phyloP scores from a whole-genome alignment of 495 filamentous ascomycete genomes.

The Penicillium longicatenatum region DNA sequence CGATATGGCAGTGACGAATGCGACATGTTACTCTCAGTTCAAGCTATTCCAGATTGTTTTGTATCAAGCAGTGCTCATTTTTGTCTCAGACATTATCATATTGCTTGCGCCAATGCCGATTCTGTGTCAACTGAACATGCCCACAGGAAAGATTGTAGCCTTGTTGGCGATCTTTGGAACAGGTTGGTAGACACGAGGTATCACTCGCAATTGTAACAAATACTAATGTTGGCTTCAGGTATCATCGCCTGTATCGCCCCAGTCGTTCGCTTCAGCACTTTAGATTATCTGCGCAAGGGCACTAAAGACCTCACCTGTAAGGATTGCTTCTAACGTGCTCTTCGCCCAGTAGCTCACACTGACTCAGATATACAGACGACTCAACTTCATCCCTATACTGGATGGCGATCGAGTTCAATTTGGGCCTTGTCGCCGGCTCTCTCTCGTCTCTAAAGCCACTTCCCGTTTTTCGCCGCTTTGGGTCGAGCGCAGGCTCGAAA shows the following conservation, averaged over 20 bases:
- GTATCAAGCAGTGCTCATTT: slow-evolving; percentile 11
- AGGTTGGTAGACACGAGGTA: background rate
- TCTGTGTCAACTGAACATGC: slow-evolving; percentile 3
- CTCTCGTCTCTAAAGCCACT: slow-evolving; percentile 9
- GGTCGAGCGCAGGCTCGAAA: background rate
- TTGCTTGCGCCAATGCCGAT: slow-evolving; percentile 6
- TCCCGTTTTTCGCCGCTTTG: slow-evolving; percentile 10
- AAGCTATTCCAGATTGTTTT: slow-evolving; percentile 7
- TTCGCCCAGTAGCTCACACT: background rate
- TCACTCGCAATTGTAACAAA: background rate
- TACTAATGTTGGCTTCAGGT: slow-evolving; percentile 5
- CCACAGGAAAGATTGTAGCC: slow-evolving; percentile 4
- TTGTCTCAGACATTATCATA: slow-evolving; percentile 5
- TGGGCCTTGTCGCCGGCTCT: slow-evolving; percentile 10
- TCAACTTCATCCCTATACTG: slow-evolving; percentile 15
- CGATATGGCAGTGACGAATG: slow-evolving; percentile 1
- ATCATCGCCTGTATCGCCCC: slow-evolving; percentile 16
- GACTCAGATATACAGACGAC: slow-evolving; percentile 1
- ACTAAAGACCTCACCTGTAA: slow-evolving; percentile 14
- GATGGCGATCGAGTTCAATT: slow-evolving; percentile 17
- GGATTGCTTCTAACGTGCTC: background rate
- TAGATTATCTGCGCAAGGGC: slow-evolving; percentile 10
- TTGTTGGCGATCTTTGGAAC: slow-evolving; percentile 16
- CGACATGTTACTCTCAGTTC: slow-evolving; percentile 6
- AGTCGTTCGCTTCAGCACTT: slow-evolving; percentile 16